These are phyloP conservation scores for Platanus orientalis DNA, from an alignment of 164 flowering plant genomes.

Conservation along the genomic window DNA sequence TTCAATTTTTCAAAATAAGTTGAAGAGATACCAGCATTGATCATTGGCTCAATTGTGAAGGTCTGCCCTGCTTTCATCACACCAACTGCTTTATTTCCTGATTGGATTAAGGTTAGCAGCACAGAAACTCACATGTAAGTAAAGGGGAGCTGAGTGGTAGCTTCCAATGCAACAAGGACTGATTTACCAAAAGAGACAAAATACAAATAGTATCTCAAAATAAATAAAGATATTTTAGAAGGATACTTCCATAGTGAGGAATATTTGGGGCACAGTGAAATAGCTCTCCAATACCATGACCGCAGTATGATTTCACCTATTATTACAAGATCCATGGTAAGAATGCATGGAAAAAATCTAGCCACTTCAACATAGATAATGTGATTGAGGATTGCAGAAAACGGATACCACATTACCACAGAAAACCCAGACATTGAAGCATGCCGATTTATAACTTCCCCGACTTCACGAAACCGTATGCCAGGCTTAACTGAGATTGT, in stretches of 20 bases:
- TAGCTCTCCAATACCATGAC: constrained; percentile 98
- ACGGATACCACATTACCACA: constrained; percentile 55
- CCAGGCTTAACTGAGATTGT: constrained; percentile 81
- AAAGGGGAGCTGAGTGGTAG: neutral
- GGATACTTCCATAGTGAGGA: constrained; percentile 97
- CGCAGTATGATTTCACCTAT: constrained; percentile 90
- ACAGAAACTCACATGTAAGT: neutral
- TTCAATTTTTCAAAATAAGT: neutral
- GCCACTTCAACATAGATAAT: neutral
- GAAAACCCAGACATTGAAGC: constrained; percentile 90
- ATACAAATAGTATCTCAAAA: too few species aligned
- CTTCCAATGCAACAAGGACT: too few species aligned
- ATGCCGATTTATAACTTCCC: constrained; percentile 91
- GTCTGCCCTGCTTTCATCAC: constrained; percentile 99
- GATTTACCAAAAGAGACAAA: too few species aligned
- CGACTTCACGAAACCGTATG: constrained; percentile 88
- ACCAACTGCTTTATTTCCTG: constrained; percentile 97
- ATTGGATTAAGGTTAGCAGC: constrained; percentile 33
- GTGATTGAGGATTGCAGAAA: neutral
- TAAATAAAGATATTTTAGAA: too few species aligned
- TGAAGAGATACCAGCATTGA: constrained; percentile 61
- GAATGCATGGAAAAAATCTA: neutral
- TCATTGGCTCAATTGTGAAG: constrained; percentile 97
- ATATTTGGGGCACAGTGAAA: constrained; percentile 98
- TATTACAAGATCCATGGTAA: constrained; percentile 9